Evolutionary conservation across 2,329 filamentous ascomycete genomes (phyloP).

Genomic region (Karstenula rhodostoma): DNA sequence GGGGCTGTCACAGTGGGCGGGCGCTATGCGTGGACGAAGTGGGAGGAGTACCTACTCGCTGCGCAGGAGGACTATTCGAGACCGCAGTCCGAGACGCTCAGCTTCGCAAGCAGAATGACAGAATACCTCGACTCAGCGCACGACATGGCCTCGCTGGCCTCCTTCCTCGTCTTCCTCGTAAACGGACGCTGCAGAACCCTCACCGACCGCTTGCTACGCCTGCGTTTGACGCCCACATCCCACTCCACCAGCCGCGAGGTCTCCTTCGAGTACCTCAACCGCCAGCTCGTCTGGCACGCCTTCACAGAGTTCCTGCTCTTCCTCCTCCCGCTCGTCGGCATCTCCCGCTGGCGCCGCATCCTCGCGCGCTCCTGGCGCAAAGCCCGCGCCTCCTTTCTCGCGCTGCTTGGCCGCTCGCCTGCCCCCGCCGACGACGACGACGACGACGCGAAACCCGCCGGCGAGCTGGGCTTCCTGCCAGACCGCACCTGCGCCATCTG

Average conservation of each 20-base stretch:
- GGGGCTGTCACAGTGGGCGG: conserved; percentile 87
- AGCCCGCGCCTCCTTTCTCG: conserved; percentile 66
- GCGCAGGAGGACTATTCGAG: conserved; percentile 76
- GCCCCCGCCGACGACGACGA: conserved; percentile 59
- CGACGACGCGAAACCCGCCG: conserved; percentile 59
- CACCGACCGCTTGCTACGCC: conserved; percentile 81
- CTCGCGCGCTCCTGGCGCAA: conserved; percentile 86
- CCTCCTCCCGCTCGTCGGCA: conserved; percentile 93
- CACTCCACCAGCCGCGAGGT: conserved; percentile 88
- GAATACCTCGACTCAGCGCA: conserved; percentile 75
- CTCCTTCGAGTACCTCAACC: conserved; percentile 96
- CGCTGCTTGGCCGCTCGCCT: conserved; percentile 53
- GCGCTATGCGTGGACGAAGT: conserved; percentile 88
- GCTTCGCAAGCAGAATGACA: conserved; percentile 72
- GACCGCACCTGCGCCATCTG: conserved; percentile 97
- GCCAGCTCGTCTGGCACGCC: conserved; percentile 99
- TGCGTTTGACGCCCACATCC: conserved; percentile 84
- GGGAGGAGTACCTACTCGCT: conserved; percentile 85
- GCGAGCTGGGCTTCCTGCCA: conserved; percentile 84
- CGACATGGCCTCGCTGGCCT: conserved; percentile 80
- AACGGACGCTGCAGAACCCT: conserved; percentile 92
- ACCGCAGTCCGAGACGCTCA: conserved; percentile 59
- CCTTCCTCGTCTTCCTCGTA: conserved; percentile 89
- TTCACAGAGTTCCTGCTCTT: conserved; percentile 99
- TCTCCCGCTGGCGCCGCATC: conserved; percentile 91